Percentiles rank a stretch among this genome's conserved stretches.
phyloP scores from a whole-genome alignment of 1,284 basidiomycete genomes.

The Boletus sp. region DNA sequence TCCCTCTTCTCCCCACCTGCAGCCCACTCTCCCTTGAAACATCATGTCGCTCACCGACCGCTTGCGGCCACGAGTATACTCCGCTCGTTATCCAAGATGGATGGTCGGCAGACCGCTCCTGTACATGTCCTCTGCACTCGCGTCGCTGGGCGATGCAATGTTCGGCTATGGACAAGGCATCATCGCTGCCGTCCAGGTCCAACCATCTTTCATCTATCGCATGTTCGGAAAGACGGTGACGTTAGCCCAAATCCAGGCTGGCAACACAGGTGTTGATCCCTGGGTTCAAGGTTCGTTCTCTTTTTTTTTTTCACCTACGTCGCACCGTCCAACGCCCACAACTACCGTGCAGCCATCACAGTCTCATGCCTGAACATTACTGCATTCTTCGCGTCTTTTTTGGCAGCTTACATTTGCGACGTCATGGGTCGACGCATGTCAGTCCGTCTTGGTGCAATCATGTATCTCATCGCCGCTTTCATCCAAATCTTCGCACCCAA shows the following conservation, averaged over 20 bases:
- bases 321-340: constrained; percentile 1
- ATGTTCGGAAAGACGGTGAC: constrained; percentile 48
- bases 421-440: constrained; percentile 48
- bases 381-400: constrained; percentile 46
- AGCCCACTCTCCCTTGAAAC: constrained; percentile 14
- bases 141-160: constrained; percentile 55
- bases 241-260: constrained; percentile 41
- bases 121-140: constrained; percentile 49
- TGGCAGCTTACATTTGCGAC: constrained; percentile 50
- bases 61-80: constrained; percentile 39
- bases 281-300: constrained; percentile 42
- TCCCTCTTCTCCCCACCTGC: neutral
- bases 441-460: constrained; percentile 46
- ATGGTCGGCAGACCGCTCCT: constrained; percentile 51
- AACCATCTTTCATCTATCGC: constrained; percentile 48
- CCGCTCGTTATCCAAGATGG: constrained; percentile 49
- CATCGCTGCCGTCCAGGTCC: constrained; percentile 51
- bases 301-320: neutral
- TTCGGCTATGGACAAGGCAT: constrained; percentile 57
- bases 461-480: constrained; percentile 49
- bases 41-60: constrained; percentile 29
- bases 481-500: constrained; percentile 47
- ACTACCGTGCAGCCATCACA: constrained; percentile 42
- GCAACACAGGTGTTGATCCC: constrained; percentile 46
- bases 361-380: constrained; percentile 54